Conservation (phyloP, 148 eudicot species). For the Vaccinium macrocarpon region DNA sequence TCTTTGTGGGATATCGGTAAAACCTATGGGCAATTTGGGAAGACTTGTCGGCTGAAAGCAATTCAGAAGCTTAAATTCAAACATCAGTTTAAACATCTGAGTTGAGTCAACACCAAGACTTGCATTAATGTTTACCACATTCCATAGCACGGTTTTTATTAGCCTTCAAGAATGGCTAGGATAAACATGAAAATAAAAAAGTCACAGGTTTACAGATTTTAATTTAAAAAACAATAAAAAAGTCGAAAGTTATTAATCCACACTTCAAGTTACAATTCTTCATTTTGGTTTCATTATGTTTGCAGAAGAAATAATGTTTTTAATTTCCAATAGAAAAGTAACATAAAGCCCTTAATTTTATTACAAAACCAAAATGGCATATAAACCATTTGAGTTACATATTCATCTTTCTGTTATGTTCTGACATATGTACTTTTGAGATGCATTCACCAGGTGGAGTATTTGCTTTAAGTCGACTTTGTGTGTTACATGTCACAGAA, state of each 20-base stretch:
- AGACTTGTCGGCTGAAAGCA: neutral
- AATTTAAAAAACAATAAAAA: neutral
- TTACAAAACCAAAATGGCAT: too few species aligned
- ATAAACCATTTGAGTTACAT: too few species aligned
- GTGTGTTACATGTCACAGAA: neutral
- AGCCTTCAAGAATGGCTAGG: constrained; percentile 6
- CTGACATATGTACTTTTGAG: neutral
- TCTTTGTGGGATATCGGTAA: neutral
- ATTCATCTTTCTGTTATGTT: too few species aligned
- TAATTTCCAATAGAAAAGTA: too few species aligned
- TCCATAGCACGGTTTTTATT: neutral
- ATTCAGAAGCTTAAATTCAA: neutral
- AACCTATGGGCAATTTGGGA: neutral
- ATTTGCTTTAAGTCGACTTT: neutral
- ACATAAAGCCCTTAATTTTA: too few species aligned
- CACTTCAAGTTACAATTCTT: neutral
- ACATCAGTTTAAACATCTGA: neutral
- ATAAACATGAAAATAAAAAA: neutral
- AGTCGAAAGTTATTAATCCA: neutral
- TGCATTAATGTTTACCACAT: neutral
- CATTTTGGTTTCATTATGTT: too few species aligned
- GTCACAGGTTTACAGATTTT: neutral
- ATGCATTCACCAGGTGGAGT: neutral
- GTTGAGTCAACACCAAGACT: neutral
- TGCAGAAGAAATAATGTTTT: too few species aligned